Conservation (phyloP, 2,329 filamentous ascomycete genomes). For the Paecilomyces sp. region DNA sequence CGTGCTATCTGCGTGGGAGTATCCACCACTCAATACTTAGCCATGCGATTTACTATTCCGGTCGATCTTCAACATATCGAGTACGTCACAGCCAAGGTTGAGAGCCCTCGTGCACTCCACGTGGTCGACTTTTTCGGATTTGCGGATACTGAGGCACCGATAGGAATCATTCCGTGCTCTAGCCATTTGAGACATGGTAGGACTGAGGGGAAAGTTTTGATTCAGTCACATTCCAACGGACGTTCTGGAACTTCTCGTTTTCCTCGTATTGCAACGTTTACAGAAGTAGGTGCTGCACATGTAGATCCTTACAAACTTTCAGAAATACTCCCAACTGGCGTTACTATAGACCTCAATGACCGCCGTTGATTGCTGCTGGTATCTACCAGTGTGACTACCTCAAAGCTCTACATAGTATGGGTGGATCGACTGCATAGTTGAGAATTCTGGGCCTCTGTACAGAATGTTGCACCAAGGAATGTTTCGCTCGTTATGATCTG, state of each 20-base stretch:
- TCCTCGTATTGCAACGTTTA: background rate
- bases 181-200: background rate
- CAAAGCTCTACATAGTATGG: background rate
- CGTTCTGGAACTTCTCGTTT: background rate
- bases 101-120: background rate
- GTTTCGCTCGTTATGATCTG: background rate
- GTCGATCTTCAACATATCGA: background rate
- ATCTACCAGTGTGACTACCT: too few relatives aligned
- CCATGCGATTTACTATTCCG: background rate
- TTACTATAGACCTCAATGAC: too few relatives aligned
- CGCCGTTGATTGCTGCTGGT: too few relatives aligned
- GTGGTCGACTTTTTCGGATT: background rate
- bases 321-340: too few relatives aligned
- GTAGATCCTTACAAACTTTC: too few relatives aligned
- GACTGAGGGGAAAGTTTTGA: background rate
- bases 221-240: background rate
- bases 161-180: background rate
- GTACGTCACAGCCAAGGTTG: background rate
- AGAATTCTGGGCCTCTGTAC: background rate
- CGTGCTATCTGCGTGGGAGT: background rate
- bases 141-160: background rate
- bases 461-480: background rate
- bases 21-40: background rate
- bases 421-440: background rate
- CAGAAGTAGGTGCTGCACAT: too few relatives aligned